A percentile compares a stretch with the other conserved stretches of the same genome.
Evolutionary conservation across 257 asterid species (phyloP).

Genomic region (Thymus quinquecostatus): DNA sequence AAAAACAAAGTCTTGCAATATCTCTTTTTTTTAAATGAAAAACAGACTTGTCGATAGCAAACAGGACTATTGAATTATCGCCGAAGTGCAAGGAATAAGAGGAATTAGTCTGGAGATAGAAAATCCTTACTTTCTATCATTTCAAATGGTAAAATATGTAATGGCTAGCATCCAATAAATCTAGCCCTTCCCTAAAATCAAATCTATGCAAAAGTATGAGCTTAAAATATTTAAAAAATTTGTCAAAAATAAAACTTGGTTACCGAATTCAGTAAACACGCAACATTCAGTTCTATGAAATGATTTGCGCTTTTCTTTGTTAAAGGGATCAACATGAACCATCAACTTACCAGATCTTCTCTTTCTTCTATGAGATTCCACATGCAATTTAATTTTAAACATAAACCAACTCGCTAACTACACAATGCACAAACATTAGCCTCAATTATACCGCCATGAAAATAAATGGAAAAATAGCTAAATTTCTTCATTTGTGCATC

Average conservation of each 20-base stretch:
- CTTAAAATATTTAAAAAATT: slow-evolving; percentile 5
- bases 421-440: neutral
- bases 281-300: neutral
- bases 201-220: neutral
- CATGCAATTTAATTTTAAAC: slow-evolving; percentile 11
- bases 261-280: slow-evolving; percentile 8
- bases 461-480: neutral
- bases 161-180: neutral
- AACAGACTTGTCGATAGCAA: no score
- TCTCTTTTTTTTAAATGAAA: no score
- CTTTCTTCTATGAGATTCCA: slow-evolving; percentile 4
- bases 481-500: slow-evolving; percentile 3
- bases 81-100: neutral
- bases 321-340: neutral
- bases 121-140: slow-evolving; percentile 1
- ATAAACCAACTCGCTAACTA: neutral
- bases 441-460: slow-evolving; percentile 21
- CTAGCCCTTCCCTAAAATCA: slow-evolving; percentile 17
- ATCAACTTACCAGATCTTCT: slow-evolving; percentile 28
- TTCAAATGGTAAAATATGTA: neutral
- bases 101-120: neutral
- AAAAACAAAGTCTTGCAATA: neutral
- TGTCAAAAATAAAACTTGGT: neutral
- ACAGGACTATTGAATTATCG: neutral
- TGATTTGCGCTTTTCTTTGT: neutral